These are phyloP conservation scores for Amoebophrya sp. DNA, from an alignment of 169 alveolate species.

Conservation along the genomic window DNA sequence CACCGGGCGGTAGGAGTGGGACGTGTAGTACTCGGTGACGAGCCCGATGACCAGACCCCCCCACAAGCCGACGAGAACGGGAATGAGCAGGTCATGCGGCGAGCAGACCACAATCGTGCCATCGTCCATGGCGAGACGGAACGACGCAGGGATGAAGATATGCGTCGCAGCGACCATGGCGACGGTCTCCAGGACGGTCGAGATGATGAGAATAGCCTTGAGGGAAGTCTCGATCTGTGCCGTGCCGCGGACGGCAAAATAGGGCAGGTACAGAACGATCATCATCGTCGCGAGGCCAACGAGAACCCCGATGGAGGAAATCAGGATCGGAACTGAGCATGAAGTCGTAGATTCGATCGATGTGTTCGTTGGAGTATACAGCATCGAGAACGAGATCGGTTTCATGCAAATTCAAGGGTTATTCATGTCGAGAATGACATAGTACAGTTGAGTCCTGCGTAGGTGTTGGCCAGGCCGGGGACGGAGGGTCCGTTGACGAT, in stretches of 20 bases:
- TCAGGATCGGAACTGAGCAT: no score
- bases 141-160: slow-evolving; percentile 37
- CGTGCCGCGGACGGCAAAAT: not conserved
- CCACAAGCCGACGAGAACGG: slow-evolving; percentile 60
- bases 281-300: no score
- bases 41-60: slow-evolving; percentile 57
- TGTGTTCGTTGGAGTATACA: no score
- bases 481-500: not conserved
- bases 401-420: no score
- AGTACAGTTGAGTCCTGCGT: not conserved
- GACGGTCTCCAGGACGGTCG: slow-evolving; percentile 64
- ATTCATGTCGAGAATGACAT: no score
- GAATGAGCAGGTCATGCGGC: slow-evolving; percentile 37
- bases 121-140: slow-evolving; percentile 21
- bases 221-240: slow-evolving; percentile 48
- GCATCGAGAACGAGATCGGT: no score
- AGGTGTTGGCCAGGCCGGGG: not conserved
- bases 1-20: slow-evolving; percentile 66
- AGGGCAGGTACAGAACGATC: not conserved
- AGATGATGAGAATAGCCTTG: slow-evolving; percentile 56
- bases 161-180: slow-evolving; percentile 41
- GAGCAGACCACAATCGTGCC: not conserved
- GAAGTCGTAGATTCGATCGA: no score
- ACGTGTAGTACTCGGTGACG: slow-evolving; percentile 64
- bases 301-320: no score